Base-by-base conservation (phyloP, 169 alveolate genomes). In the Plasmodium cynomolgi region DNA sequence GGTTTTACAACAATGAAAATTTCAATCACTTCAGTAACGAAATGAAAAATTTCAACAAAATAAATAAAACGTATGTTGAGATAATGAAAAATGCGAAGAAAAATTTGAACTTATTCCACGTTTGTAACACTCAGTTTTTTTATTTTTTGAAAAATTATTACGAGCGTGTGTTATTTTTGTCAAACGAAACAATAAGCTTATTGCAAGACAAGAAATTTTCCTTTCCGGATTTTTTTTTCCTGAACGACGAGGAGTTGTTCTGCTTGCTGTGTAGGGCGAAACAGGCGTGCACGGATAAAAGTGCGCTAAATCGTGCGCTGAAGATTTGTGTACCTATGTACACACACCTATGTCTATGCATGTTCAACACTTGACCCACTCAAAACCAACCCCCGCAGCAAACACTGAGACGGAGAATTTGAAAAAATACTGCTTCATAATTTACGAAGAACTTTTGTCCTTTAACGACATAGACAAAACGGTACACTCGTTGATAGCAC, bases 391-490 rank as follows among this genome's bases (percentile, higher is more conserved):
- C 20, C 33, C 47, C 50, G 15, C 58, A 90, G 94, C 94, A 3
- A 80, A 90, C 54, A 72, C 68, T 1, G 91, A 90, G 33, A 80
- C 84, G 17, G 91, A 80, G 37, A 90, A 80, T 23, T 90, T 90
- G 74, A 90, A 90, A 68, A 90, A 90, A 80, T 90, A 90, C 31
- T 90, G 94, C 54, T 81, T 23, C 82, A 58, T 90, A 54, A 90
- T 90, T 90, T 90, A 90, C 71, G 91, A 90, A 90, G 94, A 80
- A 23, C 88, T 90, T 37, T 41, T 58, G 50, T 44, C 94, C 20
- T 90, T 90, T 71, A 90, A 90, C 26, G 94, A 90, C 50, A 31
- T 90, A 23, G 94, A 90, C 58, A 90, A 90, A 90, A 90, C 91
- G 15, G 94, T 90, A 79, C 26, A 41, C 54, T 29, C 31, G 77